Conservation (phyloP, 805 yeast genomes). For the Saccharomyces mikatae region DNA sequence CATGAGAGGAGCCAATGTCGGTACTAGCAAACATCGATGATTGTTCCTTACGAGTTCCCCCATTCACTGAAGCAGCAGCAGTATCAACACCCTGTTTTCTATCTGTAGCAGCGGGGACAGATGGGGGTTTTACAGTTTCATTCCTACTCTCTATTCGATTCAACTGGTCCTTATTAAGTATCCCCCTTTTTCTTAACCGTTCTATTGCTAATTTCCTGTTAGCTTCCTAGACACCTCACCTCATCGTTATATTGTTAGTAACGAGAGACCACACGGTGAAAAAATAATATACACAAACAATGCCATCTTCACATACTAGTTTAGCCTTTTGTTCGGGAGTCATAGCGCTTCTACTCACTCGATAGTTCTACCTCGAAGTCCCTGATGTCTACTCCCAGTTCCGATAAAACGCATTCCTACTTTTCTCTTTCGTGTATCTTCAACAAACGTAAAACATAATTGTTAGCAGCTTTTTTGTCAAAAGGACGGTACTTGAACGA, state of each 20-base stretch:
- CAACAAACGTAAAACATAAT: background rate
- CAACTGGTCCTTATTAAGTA: slow-evolving; percentile 18
- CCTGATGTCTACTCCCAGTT: background rate
- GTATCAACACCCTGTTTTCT: background rate
- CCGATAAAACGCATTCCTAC: background rate
- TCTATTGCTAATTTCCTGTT: slow-evolving; percentile 58
- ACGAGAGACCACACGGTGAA: background rate
- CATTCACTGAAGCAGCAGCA: background rate
- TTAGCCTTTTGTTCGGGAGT: slow-evolving; percentile 29
- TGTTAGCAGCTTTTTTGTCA: background rate
- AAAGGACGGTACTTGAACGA: background rate
- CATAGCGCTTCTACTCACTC: slow-evolving; percentile 6
- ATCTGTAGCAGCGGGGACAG: background rate
- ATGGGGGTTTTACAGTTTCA: slow-evolving; percentile 1
- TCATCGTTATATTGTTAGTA: slow-evolving; percentile 1
- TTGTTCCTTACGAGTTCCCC: background rate
- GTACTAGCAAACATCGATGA: background rate
- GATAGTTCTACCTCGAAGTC: background rate
- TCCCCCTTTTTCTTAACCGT: slow-evolving; percentile 42
- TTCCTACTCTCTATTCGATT: slow-evolving; percentile 19
- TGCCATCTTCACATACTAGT: slow-evolving; percentile 22
- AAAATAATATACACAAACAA: background rate
- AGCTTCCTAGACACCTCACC: slow-evolving; percentile 38
- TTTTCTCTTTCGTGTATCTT: background rate
- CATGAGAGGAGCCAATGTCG: background rate